Evolutionary conservation across 2,329 filamentous ascomycete species (phyloP).

Genomic region (Diaporthe amygdali): DNA sequence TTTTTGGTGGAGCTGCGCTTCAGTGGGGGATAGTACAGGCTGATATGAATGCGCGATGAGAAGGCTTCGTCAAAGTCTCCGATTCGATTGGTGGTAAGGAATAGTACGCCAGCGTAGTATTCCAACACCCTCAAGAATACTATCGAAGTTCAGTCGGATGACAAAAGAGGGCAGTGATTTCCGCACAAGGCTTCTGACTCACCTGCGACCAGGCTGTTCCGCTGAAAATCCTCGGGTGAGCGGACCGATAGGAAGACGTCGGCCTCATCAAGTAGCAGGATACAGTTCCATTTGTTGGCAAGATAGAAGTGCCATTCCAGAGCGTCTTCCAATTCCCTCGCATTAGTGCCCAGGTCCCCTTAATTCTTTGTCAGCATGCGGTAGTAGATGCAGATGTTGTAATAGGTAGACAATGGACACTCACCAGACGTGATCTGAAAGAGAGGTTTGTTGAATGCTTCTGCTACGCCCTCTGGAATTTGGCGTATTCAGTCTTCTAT

Average conservation of each 20-base stretch:
- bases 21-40: conserved; percentile 50
- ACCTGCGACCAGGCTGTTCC: conserved; percentile 16
- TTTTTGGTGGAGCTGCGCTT: conserved; percentile 45
- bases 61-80: conserved; percentile 52
- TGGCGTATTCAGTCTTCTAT: neutral
- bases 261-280: conserved; percentile 63
- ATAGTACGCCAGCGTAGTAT: conserved; percentile 51
- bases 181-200: conserved; percentile 50
- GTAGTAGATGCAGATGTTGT: neutral
- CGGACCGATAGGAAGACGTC: conserved; percentile 49
- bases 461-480: conserved; percentile 29
- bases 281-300: conserved; percentile 29
- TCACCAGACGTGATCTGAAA: conserved; percentile 28
- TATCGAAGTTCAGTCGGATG: conserved; percentile 9
- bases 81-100: conserved; percentile 57
- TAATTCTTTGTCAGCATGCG: conserved; percentile 11
- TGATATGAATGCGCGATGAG: conserved; percentile 54
- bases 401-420: neutral
- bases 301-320: conserved; percentile 30
- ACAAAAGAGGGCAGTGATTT: conserved; percentile 31
- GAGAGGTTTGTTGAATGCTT: conserved; percentile 24
- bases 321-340: conserved; percentile 34
- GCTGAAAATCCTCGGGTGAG: neutral
- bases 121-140: conserved; percentile 47
- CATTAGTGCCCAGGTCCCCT: conserved; percentile 38